Percentiles rank a stretch among this genome's conserved stretches.
These are phyloP conservation scores for Trichoderma asperelloides DNA, from an alignment of 495 filamentous ascomycete species.

Conservation along the genomic window DNA sequence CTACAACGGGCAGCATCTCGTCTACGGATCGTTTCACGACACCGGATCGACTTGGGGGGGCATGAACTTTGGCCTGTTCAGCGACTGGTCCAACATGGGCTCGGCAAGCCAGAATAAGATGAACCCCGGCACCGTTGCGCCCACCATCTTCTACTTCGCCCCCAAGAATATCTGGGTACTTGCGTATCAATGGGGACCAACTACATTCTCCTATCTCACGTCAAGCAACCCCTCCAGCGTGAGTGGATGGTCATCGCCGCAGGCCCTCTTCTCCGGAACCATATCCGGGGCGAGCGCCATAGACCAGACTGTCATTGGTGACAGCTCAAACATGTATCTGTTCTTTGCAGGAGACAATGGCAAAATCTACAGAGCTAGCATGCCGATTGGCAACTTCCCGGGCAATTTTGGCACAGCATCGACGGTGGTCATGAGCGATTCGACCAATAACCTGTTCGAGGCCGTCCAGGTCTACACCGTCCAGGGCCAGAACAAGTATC, in stretches of 20 bases:
- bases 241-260: constrained; percentile 44
- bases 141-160: constrained; percentile 51
- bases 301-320: constrained; percentile 54
- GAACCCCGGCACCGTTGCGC: constrained; percentile 43
- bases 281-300: constrained; percentile 44
- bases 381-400: constrained; percentile 51
- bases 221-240: constrained; percentile 47
- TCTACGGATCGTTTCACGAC: constrained; percentile 41
- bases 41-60: constrained; percentile 38
- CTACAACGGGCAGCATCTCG: constrained; percentile 47
- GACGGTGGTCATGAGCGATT: constrained; percentile 41
- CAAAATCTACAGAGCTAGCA: constrained; percentile 51
- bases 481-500: constrained; percentile 40
- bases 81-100: constrained; percentile 46
- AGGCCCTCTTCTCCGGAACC: constrained; percentile 46
- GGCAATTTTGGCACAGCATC: constrained; percentile 44
- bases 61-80: constrained; percentile 48
- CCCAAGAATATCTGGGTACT: constrained; percentile 54
- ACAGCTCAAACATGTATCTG: constrained; percentile 49
- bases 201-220: constrained; percentile 49
- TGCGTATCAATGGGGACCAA: constrained; percentile 52
- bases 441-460: constrained; percentile 50
- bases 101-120: constrained; percentile 44
- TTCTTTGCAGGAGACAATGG: constrained; percentile 61
- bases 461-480: constrained; percentile 57